These are phyloP conservation scores for Corchorus olitorius DNA, from an alignment of 345 rosid genomes.

Conservation along the genomic window DNA sequence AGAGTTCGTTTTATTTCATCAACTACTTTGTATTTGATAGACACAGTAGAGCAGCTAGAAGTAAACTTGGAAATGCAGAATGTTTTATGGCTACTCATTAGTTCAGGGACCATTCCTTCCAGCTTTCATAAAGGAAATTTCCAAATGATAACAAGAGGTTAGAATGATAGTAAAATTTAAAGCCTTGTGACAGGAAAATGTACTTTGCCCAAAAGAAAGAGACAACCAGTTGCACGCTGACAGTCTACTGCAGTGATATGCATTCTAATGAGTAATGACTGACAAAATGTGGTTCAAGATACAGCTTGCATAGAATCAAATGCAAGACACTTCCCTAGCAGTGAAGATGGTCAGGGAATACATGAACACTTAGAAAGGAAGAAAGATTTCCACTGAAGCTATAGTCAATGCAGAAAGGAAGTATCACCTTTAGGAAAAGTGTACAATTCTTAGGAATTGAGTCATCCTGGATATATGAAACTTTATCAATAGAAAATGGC, in stretches of 20 bases:
- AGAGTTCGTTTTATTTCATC: neutral
- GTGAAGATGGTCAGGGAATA: neutral
- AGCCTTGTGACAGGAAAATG: slow-evolving; percentile 8
- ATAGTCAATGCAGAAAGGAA: slow-evolving; percentile 16
- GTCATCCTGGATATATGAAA: slow-evolving; percentile 57
- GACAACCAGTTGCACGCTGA: neutral
- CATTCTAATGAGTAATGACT: slow-evolving; percentile 1
- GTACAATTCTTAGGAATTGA: slow-evolving; percentile 68
- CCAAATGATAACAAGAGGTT: neutral
- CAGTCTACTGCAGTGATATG: neutral
- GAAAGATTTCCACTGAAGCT: neutral
- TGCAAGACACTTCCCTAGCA: neutral
- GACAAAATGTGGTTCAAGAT: slow-evolving; percentile 2
- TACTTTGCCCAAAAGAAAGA: neutral
- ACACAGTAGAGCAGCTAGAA: neutral
- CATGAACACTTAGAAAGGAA: neutral
- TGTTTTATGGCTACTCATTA: neutral
- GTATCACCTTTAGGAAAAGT: slow-evolving; percentile 55
- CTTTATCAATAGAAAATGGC: slow-evolving; percentile 49
- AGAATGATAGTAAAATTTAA: neutral
- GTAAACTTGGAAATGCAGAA: neutral
- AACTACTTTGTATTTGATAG: neutral
- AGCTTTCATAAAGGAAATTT: neutral
- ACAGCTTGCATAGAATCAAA: neutral
- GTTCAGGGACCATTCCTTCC: neutral